A percentile compares a stretch with the other conserved stretches of the same genome.
These are phyloP conservation scores for Escallonia herrerae DNA, from an alignment of 129 eudicot species.

Conservation along the genomic window DNA sequence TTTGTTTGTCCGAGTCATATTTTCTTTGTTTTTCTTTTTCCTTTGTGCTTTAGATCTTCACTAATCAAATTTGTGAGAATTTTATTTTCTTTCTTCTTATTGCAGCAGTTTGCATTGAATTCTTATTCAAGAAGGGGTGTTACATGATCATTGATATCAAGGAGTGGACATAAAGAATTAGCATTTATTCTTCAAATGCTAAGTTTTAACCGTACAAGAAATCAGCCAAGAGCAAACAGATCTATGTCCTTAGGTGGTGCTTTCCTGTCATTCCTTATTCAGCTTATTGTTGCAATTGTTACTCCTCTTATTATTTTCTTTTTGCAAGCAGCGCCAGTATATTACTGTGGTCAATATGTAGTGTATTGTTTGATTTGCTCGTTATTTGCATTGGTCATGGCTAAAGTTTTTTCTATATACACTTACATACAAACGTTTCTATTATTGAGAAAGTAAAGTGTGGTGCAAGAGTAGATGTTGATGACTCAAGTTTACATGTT, in stretches of 20 bases:
- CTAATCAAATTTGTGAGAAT: not conserved
- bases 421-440: too few relatives aligned
- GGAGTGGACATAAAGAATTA: slow-evolving; percentile 4
- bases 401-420: not conserved
- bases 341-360: not conserved
- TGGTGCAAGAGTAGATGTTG: too few relatives aligned
- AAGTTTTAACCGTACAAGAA: slow-evolving; percentile 46
- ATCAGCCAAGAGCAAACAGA: slow-evolving; percentile 51
- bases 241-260: slow-evolving; percentile 66
- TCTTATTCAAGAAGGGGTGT: slow-evolving; percentile 1
- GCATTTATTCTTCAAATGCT: slow-evolving; percentile 37
- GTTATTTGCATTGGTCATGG: not conserved
- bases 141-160: slow-evolving; percentile 25
- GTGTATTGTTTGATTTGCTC: not conserved
- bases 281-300: too few relatives aligned
- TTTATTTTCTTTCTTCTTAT: not conserved
- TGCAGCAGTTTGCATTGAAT: slow-evolving; percentile 15
- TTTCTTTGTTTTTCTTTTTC: not conserved
- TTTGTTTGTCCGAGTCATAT: slow-evolving; percentile 1
- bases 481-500: too few relatives aligned
- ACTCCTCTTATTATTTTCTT: not conserved
- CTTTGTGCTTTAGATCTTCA: not conserved
- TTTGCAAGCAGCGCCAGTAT: not conserved
- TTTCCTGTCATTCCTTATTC: slow-evolving; percentile 6
- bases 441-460: too few relatives aligned